Conservation (phyloP, 306 rosid species). For the Lupinus albus region DNA sequence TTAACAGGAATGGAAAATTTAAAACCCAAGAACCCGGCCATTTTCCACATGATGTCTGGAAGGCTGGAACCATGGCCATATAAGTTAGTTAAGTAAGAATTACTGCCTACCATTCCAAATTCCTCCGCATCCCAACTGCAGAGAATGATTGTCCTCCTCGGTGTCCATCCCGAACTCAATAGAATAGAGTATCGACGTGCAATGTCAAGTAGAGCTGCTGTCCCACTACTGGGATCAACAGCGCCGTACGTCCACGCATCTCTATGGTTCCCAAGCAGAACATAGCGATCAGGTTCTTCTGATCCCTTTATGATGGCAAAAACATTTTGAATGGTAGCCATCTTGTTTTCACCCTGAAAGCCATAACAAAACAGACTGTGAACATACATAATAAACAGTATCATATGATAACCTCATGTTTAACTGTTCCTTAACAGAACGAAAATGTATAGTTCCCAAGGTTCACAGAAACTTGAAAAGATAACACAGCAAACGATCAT, state of each 20-base stretch:
- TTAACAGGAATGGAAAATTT: not conserved
- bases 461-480: not conserved
- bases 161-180: conserved; percentile 61
- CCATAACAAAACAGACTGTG: not conserved
- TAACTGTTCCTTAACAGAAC: not conserved
- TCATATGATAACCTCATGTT: not conserved
- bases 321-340: conserved; percentile 61
- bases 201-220: conserved; percentile 76
- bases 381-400: not conserved
- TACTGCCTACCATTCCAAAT: conserved; percentile 43
- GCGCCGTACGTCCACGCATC: conserved; percentile 95
- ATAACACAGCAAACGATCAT: conserved; percentile 48
- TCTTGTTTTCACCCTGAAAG: conserved; percentile 68
- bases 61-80: not conserved
- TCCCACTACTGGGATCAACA: conserved; percentile 86
- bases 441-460: not conserved
- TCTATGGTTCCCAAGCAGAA: conserved; percentile 84
- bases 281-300: conserved; percentile 77
- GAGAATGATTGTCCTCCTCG: conserved; percentile 58
- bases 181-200: conserved; percentile 70
- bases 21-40: not conserved
- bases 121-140: conserved; percentile 51
- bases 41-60: not conserved
- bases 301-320: conserved; percentile 66
- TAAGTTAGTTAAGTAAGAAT: not conserved